These are phyloP conservation scores for Ploettnerulaceae sp. DNA, from an alignment of 2,329 filamentous ascomycete genomes.

Conservation along the genomic window DNA sequence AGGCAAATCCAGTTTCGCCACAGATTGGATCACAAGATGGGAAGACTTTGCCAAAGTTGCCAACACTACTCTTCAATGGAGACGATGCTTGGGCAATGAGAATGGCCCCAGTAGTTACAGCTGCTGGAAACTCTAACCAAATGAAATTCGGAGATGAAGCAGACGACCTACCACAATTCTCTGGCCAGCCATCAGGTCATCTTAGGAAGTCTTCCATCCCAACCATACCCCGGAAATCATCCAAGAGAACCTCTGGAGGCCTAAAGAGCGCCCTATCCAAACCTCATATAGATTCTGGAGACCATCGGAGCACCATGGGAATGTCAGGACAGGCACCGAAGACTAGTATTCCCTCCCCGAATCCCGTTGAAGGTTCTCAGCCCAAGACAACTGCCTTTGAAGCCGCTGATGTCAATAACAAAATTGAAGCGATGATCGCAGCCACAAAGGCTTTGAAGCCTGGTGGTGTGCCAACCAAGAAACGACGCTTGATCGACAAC, in stretches of 20 bases:
- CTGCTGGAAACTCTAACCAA: slow-evolving; percentile 11
- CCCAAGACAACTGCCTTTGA: background rate
- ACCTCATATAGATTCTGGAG: background rate
- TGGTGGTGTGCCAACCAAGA: slow-evolving; percentile 15
- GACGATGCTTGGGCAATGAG: slow-evolving; percentile 22
- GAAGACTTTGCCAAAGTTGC: slow-evolving; percentile 19
- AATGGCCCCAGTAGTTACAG: slow-evolving; percentile 14
- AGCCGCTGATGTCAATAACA: slow-evolving; percentile 14
- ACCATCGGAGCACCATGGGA: background rate
- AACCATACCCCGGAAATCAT: slow-evolving; percentile 24
- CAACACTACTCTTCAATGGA: slow-evolving; percentile 16
- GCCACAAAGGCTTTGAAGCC: slow-evolving; percentile 20
- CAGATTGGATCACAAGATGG: slow-evolving; percentile 2
- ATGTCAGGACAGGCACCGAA: slow-evolving; percentile 3
- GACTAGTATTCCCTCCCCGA: slow-evolving; percentile 1
- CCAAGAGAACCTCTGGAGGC: slow-evolving; percentile 19
- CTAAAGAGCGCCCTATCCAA: slow-evolving; percentile 5
- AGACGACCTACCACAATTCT: slow-evolving; percentile 1
- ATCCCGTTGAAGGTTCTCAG: background rate
- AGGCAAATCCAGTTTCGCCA: slow-evolving; percentile 2
- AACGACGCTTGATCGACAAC: slow-evolving; percentile 20
- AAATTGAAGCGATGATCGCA: slow-evolving; percentile 19
- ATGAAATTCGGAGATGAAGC: slow-evolving; percentile 4
- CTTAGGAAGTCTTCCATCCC: slow-evolving; percentile 19
- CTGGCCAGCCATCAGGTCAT: slow-evolving; percentile 4